Conservation (phyloP, 371 early-diverging fungal species). For the Fennellomyces sp. region DNA sequence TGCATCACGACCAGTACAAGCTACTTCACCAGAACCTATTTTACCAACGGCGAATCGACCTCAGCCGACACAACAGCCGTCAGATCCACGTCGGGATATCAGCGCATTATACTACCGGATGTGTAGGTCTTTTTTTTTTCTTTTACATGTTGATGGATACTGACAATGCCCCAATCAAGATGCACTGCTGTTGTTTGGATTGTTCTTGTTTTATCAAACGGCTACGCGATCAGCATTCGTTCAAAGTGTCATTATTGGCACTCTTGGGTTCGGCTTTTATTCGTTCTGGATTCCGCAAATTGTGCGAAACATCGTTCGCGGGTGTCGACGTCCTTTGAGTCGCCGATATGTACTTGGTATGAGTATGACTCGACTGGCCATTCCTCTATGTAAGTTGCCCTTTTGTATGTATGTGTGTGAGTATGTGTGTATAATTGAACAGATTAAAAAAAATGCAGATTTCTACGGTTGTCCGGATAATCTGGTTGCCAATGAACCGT, state of each 20-base stretch:
- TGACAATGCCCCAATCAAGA: slow-evolving; percentile 32
- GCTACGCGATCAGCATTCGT: slow-evolving; percentile 55
- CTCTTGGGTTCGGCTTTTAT: slow-evolving; percentile 56
- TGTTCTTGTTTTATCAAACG: slow-evolving; percentile 71
- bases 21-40: slow-evolving; percentile 12
- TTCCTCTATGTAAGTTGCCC: slow-evolving; percentile 61
- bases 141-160: background rate
- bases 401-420: background rate
- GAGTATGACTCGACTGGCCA: slow-evolving; percentile 61
- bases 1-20: slow-evolving; percentile 19
- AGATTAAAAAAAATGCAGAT: slow-evolving; percentile 31
- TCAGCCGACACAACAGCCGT: slow-evolving; percentile 10
- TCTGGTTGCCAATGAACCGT: slow-evolving; percentile 54
- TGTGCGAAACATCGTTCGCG: slow-evolving; percentile 63
- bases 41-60: slow-evolving; percentile 10
- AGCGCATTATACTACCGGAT: slow-evolving; percentile 56
- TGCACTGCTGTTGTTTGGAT: slow-evolving; percentile 59
- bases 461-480: slow-evolving; percentile 67
- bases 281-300: slow-evolving; percentile 88
- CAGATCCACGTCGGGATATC: slow-evolving; percentile 38
- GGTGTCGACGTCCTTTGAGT: slow-evolving; percentile 64
- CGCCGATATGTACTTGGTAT: slow-evolving; percentile 64
- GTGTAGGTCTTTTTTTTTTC: slow-evolving; percentile 43
- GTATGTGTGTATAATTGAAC: no score
- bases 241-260: slow-evolving; percentile 49